Conservation (phyloP, 2,329 filamentous ascomycete species). For the Aspergillus puulaauensis region DNA sequence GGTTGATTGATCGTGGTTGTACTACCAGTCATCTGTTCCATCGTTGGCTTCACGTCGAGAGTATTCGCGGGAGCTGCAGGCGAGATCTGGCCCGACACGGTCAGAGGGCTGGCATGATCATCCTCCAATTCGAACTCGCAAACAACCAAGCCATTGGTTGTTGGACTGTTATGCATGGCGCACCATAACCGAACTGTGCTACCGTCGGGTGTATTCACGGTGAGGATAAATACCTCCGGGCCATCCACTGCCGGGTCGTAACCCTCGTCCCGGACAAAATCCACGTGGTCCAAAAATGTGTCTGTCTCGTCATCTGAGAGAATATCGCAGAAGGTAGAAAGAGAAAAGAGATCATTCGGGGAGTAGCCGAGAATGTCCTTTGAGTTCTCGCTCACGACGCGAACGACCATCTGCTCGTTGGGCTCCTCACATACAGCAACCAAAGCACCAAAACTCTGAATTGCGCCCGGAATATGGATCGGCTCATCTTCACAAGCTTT, state of each 20-base stretch:
- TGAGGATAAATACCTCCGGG: slow-evolving; percentile 81
- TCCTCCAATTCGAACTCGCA: slow-evolving; percentile 90
- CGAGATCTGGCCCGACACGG: slow-evolving; percentile 17
- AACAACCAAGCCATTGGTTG: slow-evolving; percentile 69
- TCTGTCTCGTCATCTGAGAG: slow-evolving; percentile 80
- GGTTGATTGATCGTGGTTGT: slow-evolving; percentile 75
- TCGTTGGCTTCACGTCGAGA: slow-evolving; percentile 67
- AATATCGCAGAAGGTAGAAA: slow-evolving; percentile 79
- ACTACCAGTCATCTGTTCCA: slow-evolving; percentile 72
- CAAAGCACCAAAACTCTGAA: slow-evolving; percentile 78
- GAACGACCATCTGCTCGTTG: slow-evolving; percentile 67
- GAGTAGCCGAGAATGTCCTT: slow-evolving; percentile 72
- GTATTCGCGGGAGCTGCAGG: slow-evolving; percentile 52
- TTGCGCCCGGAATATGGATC: slow-evolving; percentile 77
- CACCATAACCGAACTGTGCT: slow-evolving; percentile 76
- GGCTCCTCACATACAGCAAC: slow-evolving; percentile 65
- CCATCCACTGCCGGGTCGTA: slow-evolving; percentile 73
- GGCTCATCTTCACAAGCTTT: slow-evolving; percentile 89
- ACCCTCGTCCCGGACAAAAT: slow-evolving; percentile 83
- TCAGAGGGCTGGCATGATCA: slow-evolving; percentile 59
- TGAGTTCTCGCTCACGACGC: slow-evolving; percentile 80
- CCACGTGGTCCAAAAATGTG: slow-evolving; percentile 79
- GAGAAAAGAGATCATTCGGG: slow-evolving; percentile 70
- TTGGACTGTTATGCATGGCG: slow-evolving; percentile 73
- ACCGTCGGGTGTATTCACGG: slow-evolving; percentile 60